Evolutionary conservation across 2,329 filamentous ascomycete species (phyloP), one percentile per base, ranked within the genome.

Genomic region (Xylariales sp.): DNA sequence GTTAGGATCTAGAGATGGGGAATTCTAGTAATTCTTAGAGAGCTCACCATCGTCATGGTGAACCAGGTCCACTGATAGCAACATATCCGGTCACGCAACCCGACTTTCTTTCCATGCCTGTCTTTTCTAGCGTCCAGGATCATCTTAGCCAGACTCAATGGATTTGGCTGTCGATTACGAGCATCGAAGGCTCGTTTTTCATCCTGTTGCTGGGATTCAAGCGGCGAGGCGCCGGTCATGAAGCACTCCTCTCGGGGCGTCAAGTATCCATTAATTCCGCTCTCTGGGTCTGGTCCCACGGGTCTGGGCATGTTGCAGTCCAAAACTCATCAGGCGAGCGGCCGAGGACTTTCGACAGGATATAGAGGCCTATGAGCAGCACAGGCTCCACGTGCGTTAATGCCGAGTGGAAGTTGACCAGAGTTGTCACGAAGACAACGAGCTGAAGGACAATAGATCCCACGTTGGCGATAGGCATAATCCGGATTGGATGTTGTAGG

Each of bases 1-100:
- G n/a, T n/a, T n/a, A n/a, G n/a, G n/a, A n/a, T n/a, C n/a, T n/a
- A n/a, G n/a, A n/a, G n/a, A n/a, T n/a, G n/a, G n/a, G n/a, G 50
- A 40, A 12, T 33, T 18, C 6, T 28, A 7, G 4, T 12, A 12
- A 12, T 9, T 14, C 15, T 28, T 10, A 22, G 15, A 19, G 25
- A 15, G 45, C 54, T 53, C 51, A 61, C 59, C 59, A 62, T 62
- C 21, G 55, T 65, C 68, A 74, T 74, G 16, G 85, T 87, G 54
- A 89, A 91, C 73, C 82, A 91, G 0, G 85, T 88, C 86, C 86
- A 91, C 51, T 68, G 68, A 47, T 71, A 70, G 45, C 71, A 77
- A 29, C 65, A 67, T 44, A 78, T 70, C 25, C 74, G 62, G 46
- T 76, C 74, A 27, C 67, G 63, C 35, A 77, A 52, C 12, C 70